phyloP scores from a whole-genome alignment of 495 filamentous ascomycete species.

The Talaromyces adpressus region DNA sequence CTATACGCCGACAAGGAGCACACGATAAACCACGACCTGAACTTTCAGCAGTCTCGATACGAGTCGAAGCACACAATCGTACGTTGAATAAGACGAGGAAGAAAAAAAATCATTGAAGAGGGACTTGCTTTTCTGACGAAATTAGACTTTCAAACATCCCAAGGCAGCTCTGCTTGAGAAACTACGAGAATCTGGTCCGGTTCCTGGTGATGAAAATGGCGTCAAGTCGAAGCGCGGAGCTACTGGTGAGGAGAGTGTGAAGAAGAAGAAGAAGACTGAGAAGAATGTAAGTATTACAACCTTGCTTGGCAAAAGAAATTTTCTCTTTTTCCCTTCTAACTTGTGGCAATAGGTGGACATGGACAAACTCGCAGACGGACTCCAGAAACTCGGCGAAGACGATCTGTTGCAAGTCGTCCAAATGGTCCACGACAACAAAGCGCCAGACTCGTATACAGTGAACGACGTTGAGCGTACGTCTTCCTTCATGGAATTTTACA shows the following conservation, averaged over 20 bases:
- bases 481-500: no score
- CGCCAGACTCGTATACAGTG: constrained; percentile 84
- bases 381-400: constrained; percentile 78
- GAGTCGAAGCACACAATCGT: constrained; percentile 76
- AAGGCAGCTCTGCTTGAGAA: constrained; percentile 67
- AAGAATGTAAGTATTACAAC: constrained; percentile 35
- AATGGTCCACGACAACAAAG: constrained; percentile 96
- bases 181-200: constrained; percentile 74
- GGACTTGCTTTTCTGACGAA: background rate
- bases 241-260: constrained; percentile 50
- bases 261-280: constrained; percentile 71
- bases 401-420: constrained; percentile 92
- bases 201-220: constrained; percentile 68
- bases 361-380: constrained; percentile 92
- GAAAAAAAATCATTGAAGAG: background rate
- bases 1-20: constrained; percentile 81
- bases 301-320: no score
- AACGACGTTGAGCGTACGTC: constrained; percentile 89
- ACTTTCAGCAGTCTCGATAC: constrained; percentile 77
- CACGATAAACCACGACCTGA: constrained; percentile 77
- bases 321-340: no score
- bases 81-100: constrained; percentile 23
- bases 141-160: constrained; percentile 81
- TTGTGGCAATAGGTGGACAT: constrained; percentile 55
- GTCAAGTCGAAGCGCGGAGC: constrained; percentile 42